phyloP scores from a whole-genome alignment of 208 protist genomes.

The Wallacemonas sp. region DNA sequence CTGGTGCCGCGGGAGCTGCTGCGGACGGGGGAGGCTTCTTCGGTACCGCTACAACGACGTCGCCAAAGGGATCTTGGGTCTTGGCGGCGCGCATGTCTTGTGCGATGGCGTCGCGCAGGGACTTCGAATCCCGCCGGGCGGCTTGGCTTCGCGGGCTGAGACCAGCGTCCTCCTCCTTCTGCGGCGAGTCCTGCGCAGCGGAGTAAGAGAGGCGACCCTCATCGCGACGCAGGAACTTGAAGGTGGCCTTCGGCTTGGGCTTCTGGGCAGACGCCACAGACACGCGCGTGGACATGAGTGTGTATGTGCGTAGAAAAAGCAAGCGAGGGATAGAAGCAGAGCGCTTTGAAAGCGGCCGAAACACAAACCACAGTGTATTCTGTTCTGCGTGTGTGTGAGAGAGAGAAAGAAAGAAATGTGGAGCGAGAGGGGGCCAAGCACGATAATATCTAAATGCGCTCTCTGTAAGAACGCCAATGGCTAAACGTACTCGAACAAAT shows the following conservation, averaged over 20 bases:
- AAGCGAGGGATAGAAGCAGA: background rate
- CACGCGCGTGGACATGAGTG: constrained; percentile 45
- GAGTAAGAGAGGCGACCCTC: constrained; percentile 83
- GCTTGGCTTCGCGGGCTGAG: background rate
- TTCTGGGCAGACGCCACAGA: constrained; percentile 69
- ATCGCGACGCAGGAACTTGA: constrained; percentile 84
- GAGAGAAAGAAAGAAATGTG: too few relatives aligned
- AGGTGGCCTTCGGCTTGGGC: constrained; percentile 67
- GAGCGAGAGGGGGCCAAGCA: too few relatives aligned
- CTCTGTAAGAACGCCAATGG: too few relatives aligned
- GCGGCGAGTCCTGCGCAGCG: constrained; percentile 14
- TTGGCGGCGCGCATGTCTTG: constrained; percentile 82
- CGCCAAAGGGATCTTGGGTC: constrained; percentile 73
- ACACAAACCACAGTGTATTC: too few relatives aligned
- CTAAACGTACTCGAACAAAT: too few relatives aligned
- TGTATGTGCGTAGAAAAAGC: constrained; percentile 5
- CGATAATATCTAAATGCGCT: too few relatives aligned
- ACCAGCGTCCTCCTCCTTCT: constrained; percentile 18
- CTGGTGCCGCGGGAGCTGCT: constrained; percentile 7
- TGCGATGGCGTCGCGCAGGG: constrained; percentile 82
- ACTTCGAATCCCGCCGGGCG: constrained; percentile 56
- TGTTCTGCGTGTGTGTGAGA: too few relatives aligned
- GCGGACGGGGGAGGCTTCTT: constrained; percentile 62
- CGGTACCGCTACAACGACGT: constrained; percentile 83
- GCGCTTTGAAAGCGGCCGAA: background rate